Evolutionary conservation across 176 grass and related monocot species (phyloP).

Genomic region (Zoysia japonica): DNA sequence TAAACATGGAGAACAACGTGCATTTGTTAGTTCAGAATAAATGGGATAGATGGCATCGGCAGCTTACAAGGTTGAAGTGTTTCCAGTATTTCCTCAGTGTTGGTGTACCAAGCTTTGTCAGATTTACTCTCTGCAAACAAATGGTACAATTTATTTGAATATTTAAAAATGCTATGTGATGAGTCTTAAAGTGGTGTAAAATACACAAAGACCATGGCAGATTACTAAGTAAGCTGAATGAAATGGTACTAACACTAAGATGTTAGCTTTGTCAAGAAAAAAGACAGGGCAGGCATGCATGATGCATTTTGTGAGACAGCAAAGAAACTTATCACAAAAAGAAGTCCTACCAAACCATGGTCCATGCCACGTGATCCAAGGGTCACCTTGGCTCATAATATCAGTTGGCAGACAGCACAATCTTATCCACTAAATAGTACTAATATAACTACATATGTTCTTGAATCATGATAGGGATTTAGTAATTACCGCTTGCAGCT

Average conservation of each 20-base stretch:
- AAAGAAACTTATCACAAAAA: neutral
- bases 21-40: neutral
- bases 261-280: neutral
- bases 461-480: neutral
- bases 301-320: slow-evolving; percentile 3
- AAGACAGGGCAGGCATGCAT: neutral
- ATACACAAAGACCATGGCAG: neutral
- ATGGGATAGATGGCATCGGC: neutral
- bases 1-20: no score
- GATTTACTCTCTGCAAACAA: slow-evolving; percentile 69
- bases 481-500: slow-evolving; percentile 55
- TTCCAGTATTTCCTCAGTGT: slow-evolving; percentile 87
- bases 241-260: neutral
- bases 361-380: slow-evolving; percentile 41
- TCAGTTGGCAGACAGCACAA: neutral
- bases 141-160: neutral
- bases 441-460: neutral
- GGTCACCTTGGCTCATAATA: slow-evolving; percentile 12
- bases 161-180: neutral
- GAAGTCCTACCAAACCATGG: slow-evolving; percentile 33
- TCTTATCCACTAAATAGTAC: neutral
- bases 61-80: slow-evolving; percentile 81
- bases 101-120: slow-evolving; percentile 70
- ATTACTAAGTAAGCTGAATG: neutral
- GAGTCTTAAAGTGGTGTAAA: neutral